phyloP scores from a whole-genome alignment of 495 filamentous ascomycete genomes.

The Aspergillus campestris region DNA sequence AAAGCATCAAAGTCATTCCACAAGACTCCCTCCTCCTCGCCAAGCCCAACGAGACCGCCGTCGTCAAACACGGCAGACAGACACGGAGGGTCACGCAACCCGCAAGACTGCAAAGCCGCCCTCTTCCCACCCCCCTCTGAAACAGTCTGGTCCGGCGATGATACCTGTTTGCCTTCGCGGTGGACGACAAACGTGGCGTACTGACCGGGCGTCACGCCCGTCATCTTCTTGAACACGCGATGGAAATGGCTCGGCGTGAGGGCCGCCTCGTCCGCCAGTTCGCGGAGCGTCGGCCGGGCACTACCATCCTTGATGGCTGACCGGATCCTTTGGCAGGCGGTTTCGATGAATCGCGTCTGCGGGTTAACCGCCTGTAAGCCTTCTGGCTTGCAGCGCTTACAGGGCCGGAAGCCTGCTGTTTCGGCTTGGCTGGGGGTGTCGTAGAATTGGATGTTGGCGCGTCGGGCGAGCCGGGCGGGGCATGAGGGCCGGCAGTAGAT shows the following conservation, averaged over 20 bases:
- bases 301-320: constrained; percentile 14
- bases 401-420: constrained; percentile 49
- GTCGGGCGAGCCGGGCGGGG: constrained; percentile 49
- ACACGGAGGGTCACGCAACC: constrained; percentile 1
- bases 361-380: constrained; percentile 29
- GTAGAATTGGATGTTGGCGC: constrained; percentile 54
- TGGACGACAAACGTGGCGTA: constrained; percentile 21
- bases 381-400: constrained; percentile 57
- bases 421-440: constrained; percentile 46
- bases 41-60: constrained; percentile 1
- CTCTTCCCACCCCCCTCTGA: constrained; percentile 2
- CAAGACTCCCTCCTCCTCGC: constrained; percentile 4
- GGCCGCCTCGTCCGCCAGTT: constrained; percentile 44
- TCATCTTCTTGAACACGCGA: constrained; percentile 52
- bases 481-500: constrained; percentile 60
- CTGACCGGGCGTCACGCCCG: constrained; percentile 53
- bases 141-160: no score
- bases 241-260: constrained; percentile 56
- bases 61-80: constrained; percentile 6
- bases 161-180: no score
- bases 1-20: constrained; percentile 36
- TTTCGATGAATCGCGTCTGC: constrained; percentile 35
- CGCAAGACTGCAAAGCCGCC: constrained; percentile 9
- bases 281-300: constrained; percentile 35
- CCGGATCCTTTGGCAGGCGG: constrained; percentile 32